Base-by-base conservation (phyloP, 2,329 filamentous ascomycete species). In the Epichloe typhina region DNA sequence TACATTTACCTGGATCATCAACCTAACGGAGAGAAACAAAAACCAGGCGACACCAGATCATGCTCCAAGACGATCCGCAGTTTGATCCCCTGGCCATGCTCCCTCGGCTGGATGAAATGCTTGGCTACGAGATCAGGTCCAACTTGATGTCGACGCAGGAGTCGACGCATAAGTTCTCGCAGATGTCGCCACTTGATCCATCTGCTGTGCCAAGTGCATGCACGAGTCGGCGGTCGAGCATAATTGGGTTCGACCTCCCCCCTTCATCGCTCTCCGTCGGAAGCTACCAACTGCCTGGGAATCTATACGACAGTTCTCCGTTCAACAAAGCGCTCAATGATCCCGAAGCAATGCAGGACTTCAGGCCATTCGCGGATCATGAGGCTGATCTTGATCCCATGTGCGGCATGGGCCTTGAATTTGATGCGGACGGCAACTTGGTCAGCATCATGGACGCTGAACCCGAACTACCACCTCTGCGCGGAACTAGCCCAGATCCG, bases 11-110 rank as follows among this genome's bases (percentile, higher is more conserved):
- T 31, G 31, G 31, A 31, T 3, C 31, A 11, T 31, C 31, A 31
- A 31, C 8, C 31, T 31, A 11, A 31, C 31, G 9, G 31, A 31
- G 8, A 31, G 31, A 4, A 26, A 11, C 36, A 54, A 51, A 52
- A 52, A 19, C 15, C 56, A 95, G 88, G 58, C 81, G 79, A 5
- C 80, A 86, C 23, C 83, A 90, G 57, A 81, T 96, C 51, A 72
- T 88, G 3, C 72, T 97, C 2, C 72, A 79, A 50, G 88, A 97
- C 59, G 91, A 97, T 60, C 88, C 89, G 0, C 75, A 79, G 41
- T 96, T 97, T 53, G 67, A 69, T 47, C 61, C 63, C 4, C 54
- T 60, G 51, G 61, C 54, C 42, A 52, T 54, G 11, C 50, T 68
- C 11, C 66, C 67, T 36, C 60, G 60, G 5, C 51, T 69, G 31